phyloP scores from a whole-genome alignment of 176 grass and related monocot species.

The Oryza longistaminata region DNA sequence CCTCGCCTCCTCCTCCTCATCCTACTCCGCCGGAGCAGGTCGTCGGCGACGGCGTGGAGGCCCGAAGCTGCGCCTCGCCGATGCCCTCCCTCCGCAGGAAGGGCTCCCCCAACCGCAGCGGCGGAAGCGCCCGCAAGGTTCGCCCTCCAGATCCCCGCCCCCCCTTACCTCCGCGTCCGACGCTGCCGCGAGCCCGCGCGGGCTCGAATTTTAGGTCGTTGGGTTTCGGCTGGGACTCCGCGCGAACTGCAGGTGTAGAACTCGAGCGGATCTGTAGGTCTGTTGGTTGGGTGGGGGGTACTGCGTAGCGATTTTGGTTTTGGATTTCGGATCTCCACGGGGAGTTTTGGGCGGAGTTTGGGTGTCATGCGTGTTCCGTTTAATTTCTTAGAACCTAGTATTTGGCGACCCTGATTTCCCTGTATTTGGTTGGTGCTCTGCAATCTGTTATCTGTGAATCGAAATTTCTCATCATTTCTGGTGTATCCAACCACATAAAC shows the following conservation, averaged over 20 bases:
- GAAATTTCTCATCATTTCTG: too few relatives aligned
- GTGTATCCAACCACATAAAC: too few relatives aligned
- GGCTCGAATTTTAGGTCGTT: background rate
- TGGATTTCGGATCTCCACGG: background rate
- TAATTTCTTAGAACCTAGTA: background rate
- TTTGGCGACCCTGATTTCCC: background rate
- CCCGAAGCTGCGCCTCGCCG: slow-evolving; percentile 38
- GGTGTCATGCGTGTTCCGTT: background rate
- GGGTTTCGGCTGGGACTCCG: background rate
- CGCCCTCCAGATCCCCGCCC: background rate
- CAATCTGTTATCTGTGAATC: too few relatives aligned
- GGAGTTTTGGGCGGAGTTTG: background rate
- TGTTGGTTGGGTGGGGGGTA: background rate
- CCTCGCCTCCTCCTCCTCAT: slow-evolving; percentile 21
- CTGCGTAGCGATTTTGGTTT: background rate
- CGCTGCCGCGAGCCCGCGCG: background rate
- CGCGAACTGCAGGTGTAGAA: background rate
- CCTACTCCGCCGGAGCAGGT: background rate
- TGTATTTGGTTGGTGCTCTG: background rate
- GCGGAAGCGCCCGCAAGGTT: slow-evolving; percentile 55
- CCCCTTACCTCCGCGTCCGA: background rate
- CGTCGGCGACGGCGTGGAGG: background rate
- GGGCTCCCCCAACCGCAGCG: slow-evolving; percentile 43
- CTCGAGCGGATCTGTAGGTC: background rate
- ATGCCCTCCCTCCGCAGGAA: slow-evolving; percentile 34